These are phyloP conservation scores for Allium sativum DNA, from an alignment of 106 monocot species.

Conservation along the genomic window DNA sequence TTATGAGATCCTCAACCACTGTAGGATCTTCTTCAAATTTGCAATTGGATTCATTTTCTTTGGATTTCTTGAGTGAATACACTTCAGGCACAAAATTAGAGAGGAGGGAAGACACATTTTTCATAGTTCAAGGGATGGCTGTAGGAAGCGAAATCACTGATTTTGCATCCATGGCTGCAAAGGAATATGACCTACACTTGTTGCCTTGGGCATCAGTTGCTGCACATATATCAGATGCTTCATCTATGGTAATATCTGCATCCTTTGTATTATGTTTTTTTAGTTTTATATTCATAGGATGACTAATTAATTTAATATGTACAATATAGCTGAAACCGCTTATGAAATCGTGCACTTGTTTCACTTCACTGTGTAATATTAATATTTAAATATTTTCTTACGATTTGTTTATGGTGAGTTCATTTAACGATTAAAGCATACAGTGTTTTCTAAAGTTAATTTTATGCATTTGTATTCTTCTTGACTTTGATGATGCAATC, in stretches of 20 bases:
- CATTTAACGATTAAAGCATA: too few species aligned
- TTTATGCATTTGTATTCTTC: too few species aligned
- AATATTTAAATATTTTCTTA: too few species aligned
- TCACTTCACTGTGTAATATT: too few species aligned
- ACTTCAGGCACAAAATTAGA: slow-evolving; percentile 25
- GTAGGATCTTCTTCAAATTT: slow-evolving; percentile 18
- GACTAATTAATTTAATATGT: background rate
- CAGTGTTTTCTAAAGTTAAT: too few species aligned
- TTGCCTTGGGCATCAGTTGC: slow-evolving; percentile 94
- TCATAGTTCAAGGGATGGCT: slow-evolving; percentile 79
- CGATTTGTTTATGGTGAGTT: too few species aligned
- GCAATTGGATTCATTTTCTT: slow-evolving; percentile 48
- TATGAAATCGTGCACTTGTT: too few species aligned
- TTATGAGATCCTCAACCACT: slow-evolving; percentile 42
- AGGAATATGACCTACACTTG: slow-evolving; percentile 80
- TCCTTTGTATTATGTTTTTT: background rate
- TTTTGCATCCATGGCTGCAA: slow-evolving; percentile 63
- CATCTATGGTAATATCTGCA: slow-evolving; percentile 38
- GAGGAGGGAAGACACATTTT: slow-evolving; percentile 50
- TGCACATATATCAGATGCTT: slow-evolving; percentile 57
- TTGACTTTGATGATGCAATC: too few species aligned
- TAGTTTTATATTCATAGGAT: background rate
- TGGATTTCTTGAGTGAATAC: slow-evolving; percentile 63
- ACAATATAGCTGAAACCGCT: background rate
- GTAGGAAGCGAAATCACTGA: slow-evolving; percentile 55